Percentiles rank a stretch among this genome's conserved stretches.
These are phyloP conservation scores for Boletus vinaceobasis DNA, from an alignment of 768 basidiomycete species.

Conservation along the genomic window DNA sequence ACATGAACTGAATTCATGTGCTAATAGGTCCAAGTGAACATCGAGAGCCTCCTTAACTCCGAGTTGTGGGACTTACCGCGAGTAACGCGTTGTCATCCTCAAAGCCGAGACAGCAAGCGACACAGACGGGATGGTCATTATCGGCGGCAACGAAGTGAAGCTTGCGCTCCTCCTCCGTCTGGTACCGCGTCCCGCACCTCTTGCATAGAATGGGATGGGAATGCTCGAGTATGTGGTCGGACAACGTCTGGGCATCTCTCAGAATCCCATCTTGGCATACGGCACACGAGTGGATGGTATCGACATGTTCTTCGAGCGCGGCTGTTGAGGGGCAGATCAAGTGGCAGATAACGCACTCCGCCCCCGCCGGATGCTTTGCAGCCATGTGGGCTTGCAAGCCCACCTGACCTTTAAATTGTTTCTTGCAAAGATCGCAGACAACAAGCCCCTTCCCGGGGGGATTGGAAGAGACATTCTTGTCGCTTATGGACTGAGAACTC, in stretches of 20 bases:
- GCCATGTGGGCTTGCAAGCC: slow-evolving; percentile 25
- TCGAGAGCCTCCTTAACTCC: not conserved
- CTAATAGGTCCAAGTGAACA: slow-evolving; percentile 16
- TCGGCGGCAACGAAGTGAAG: slow-evolving; percentile 38
- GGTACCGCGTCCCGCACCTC: slow-evolving; percentile 30
- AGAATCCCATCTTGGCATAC: slow-evolving; percentile 31
- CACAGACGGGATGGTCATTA: slow-evolving; percentile 37
- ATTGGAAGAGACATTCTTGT: slow-evolving; percentile 3
- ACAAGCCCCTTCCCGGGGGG: slow-evolving; percentile 2
- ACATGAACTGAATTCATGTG: slow-evolving; percentile 16
- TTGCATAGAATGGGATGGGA: slow-evolving; percentile 27
- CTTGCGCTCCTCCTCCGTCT: slow-evolving; percentile 34
- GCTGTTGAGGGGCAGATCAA: slow-evolving; percentile 19
- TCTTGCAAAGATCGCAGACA: slow-evolving; percentile 23
- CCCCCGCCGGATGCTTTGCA: slow-evolving; percentile 21
- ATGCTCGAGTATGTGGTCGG: slow-evolving; percentile 30
- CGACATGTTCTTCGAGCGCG: slow-evolving; percentile 26
- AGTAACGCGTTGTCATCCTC: slow-evolving; percentile 31
- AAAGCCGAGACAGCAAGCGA: slow-evolving; percentile 32
- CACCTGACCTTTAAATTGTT: slow-evolving; percentile 15
- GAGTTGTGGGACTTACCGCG: slow-evolving; percentile 25
- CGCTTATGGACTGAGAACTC: slow-evolving; percentile 17
- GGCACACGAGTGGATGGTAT: slow-evolving; percentile 23
- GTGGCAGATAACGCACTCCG: slow-evolving; percentile 27
- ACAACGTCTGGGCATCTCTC: slow-evolving; percentile 22